phyloP scores from a whole-genome alignment of 352 stramenopile species.

The Globisporangium ultimum region DNA sequence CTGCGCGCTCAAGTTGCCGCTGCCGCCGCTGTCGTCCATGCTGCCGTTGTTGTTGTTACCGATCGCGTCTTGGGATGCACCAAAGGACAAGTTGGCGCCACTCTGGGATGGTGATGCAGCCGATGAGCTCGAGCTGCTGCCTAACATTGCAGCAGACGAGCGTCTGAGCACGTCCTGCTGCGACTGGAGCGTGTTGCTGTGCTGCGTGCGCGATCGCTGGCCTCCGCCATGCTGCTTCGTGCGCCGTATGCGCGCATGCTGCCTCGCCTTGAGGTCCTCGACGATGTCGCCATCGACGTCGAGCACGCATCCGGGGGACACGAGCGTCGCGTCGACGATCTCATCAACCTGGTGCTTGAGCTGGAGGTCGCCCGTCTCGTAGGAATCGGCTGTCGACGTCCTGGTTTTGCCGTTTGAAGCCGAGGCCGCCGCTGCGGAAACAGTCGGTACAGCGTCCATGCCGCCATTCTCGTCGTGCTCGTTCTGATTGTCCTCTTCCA shows the following conservation, averaged over 20 bases:
- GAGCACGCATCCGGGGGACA: conserved; percentile 74
- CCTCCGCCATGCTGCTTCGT: conserved; percentile 13
- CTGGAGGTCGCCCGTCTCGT: conserved; percentile 46
- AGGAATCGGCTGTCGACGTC: conserved; percentile 7
- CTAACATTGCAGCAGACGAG: conserved; percentile 18
- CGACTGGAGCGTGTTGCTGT: conserved; percentile 14
- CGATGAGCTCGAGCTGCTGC: conserved; percentile 42
- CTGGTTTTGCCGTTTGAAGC: conserved; percentile 9
- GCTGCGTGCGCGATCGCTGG: conserved; percentile 34
- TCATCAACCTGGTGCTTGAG: conserved; percentile 76
- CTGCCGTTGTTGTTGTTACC: conserved; percentile 16
- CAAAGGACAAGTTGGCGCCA: conserved; percentile 42
- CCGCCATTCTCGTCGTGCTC: conserved; percentile 26
- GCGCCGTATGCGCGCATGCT: conserved; percentile 31
- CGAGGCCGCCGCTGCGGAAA: conserved; percentile 1
- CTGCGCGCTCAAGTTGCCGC: conserved; percentile 35
- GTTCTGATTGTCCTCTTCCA: conserved; percentile 34
- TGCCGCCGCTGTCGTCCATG: conserved; percentile 24
- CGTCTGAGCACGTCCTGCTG: conserved; percentile 33
- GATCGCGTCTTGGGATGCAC: conserved; percentile 41
- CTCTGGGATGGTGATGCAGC: conserved; percentile 38
- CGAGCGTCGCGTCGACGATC: conserved; percentile 69
- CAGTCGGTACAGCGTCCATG: conserved; percentile 6
- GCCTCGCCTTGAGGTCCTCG: conserved; percentile 54
- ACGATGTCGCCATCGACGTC: conserved; percentile 80